These are phyloP conservation scores for Phycomyces nitens DNA, from an alignment of 192 early-diverging fungal species.

Conservation along the genomic window DNA sequence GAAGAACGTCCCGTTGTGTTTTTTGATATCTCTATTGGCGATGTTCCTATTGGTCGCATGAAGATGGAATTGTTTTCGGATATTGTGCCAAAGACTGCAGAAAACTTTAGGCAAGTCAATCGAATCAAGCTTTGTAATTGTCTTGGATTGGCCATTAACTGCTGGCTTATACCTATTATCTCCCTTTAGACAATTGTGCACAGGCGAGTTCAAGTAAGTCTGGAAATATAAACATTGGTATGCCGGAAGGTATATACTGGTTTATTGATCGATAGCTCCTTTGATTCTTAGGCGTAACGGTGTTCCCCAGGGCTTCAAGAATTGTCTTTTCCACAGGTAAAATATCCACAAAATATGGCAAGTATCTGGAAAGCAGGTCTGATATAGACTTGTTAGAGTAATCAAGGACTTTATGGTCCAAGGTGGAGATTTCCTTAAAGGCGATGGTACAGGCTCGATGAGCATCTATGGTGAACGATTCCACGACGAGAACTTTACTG, in stretches of 20 bases:
- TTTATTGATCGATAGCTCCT: slow-evolving; percentile 1
- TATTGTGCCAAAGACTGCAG: slow-evolving; percentile 69
- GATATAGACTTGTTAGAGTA: slow-evolving; percentile 42
- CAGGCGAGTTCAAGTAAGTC: slow-evolving; percentile 76
- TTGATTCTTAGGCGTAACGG: slow-evolving; percentile 58
- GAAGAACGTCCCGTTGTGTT: slow-evolving; percentile 52
- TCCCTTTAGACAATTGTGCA: slow-evolving; percentile 74
- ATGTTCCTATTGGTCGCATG: slow-evolving; percentile 55
- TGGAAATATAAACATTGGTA: background rate
- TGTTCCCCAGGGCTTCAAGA: slow-evolving; percentile 84
- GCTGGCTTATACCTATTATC: background rate
- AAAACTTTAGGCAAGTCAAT: slow-evolving; percentile 66
- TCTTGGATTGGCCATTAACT: background rate
- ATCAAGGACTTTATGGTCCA: slow-evolving; percentile 94
- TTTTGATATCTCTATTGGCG: slow-evolving; percentile 77
- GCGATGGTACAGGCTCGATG: slow-evolving; percentile 82
- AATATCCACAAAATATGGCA: background rate
- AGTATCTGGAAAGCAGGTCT: background rate
- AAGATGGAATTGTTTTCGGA: slow-evolving; percentile 74
- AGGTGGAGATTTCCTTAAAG: slow-evolving; percentile 90
- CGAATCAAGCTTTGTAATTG: background rate
- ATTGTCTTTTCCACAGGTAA: slow-evolving; percentile 74
- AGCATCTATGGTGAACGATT: slow-evolving; percentile 83
- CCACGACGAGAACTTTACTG: slow-evolving; percentile 80
- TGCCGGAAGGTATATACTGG: slow-evolving; percentile 16